A percentile compares a stretch with the other conserved stretches of the same genome.
Evolutionary conservation across 31 red algal genomes (phyloP).

Genomic region (Pterothamnion heteromorphum): DNA sequence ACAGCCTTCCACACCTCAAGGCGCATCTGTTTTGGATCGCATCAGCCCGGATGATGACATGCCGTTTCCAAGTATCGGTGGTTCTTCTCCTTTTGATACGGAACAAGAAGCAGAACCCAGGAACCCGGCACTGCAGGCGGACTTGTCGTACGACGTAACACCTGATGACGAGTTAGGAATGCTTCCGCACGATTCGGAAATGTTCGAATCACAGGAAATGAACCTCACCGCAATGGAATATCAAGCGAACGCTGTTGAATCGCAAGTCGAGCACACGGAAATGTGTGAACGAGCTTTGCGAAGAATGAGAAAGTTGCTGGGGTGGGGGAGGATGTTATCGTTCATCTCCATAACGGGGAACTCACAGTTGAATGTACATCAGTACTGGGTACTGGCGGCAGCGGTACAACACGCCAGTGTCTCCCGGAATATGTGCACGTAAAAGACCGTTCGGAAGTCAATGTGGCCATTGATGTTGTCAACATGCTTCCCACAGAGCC

Average conservation of each 20-base stretch:
- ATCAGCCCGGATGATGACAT: not conserved
- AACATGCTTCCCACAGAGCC: not conserved
- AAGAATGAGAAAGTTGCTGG: not conserved
- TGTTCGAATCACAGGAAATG: not conserved
- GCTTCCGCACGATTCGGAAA: not conserved
- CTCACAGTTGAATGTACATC: constrained; percentile 1
- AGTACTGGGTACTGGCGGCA: not conserved
- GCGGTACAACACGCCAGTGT: not conserved
- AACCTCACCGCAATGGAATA: not conserved
- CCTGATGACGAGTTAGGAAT: not conserved
- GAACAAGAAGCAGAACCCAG: not conserved
- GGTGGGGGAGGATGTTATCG: not conserved
- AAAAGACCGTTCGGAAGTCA: not conserved
- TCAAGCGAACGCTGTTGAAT: not conserved
- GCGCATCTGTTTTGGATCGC: not conserved
- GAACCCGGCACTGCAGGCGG: not conserved
- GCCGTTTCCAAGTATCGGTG: not conserved
- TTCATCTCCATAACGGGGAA: not conserved
- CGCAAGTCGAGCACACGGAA: not conserved
- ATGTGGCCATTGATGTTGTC: not conserved
- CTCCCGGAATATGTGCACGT: not conserved
- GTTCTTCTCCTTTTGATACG: not conserved
- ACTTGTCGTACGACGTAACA: not conserved
- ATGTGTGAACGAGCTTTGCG: not conserved
- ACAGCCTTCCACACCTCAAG: not conserved